Evolutionary conservation across 192 early-diverging fungal species (phyloP).

Genomic region (Ambispora gerdemannii): DNA sequence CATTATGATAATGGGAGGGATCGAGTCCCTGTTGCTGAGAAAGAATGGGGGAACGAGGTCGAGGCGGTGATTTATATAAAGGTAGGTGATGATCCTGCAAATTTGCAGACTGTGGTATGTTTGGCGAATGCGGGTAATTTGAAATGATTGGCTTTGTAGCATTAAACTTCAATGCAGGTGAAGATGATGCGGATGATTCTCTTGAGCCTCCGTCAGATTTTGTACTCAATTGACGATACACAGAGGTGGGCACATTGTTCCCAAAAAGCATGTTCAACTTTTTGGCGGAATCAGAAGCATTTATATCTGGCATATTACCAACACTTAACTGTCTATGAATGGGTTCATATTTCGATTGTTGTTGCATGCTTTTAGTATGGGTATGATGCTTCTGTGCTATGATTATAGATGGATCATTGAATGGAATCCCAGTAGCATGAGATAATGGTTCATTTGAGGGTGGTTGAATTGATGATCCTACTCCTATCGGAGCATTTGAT

Average conservation of each 20-base stretch:
- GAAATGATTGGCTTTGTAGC: conserved; percentile 15
- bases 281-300: conserved; percentile 12
- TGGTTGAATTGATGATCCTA: not conserved
- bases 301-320: conserved; percentile 18
- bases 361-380: not conserved
- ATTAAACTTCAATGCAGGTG: conserved; percentile 30
- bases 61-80: conserved; percentile 8
- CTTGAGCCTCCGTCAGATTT: conserved; percentile 40
- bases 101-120: conserved; percentile 13
- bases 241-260: conserved; percentile 56
- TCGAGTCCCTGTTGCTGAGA: conserved; percentile 19
- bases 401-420: conserved; percentile 28
- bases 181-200: conserved; percentile 27
- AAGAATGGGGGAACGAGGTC: conserved; percentile 14
- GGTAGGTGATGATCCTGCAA: conserved; percentile 17
- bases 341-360: conserved; percentile 16
- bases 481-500: too few relatives aligned
- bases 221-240: conserved; percentile 56
- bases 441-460: conserved; percentile 6
- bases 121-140: conserved; percentile 15
- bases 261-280: conserved; percentile 40
- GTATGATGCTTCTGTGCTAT: conserved; percentile 17
- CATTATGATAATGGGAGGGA: conserved; percentile 18
- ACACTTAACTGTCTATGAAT: conserved; percentile 3
- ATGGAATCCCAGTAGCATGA: conserved; percentile 17